Conservation (phyloP, 371 early-diverging fungal species). For the Syncephalastrum sp. region DNA sequence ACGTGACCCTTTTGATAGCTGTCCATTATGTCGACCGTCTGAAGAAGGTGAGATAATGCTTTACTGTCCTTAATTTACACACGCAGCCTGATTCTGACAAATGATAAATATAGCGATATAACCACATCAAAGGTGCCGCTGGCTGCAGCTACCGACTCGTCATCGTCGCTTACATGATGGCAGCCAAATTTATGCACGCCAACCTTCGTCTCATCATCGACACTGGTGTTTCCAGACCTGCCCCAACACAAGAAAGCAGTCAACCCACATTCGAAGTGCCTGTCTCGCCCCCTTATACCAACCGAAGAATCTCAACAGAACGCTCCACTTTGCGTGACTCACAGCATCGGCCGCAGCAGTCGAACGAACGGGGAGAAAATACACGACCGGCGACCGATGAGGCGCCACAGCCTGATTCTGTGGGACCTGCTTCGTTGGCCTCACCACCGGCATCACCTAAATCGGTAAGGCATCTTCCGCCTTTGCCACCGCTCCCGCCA, state of each 20-base stretch:
- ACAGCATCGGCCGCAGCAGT: not conserved
- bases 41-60: slow-evolving; percentile 36
- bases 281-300: too few species aligned
- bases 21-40: slow-evolving; percentile 58
- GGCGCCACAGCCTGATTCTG: not conserved
- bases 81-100: slow-evolving; percentile 3
- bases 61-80: slow-evolving; percentile 1
- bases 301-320: slow-evolving; percentile 10
- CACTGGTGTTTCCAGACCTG: slow-evolving; percentile 15
- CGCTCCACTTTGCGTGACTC: slow-evolving; percentile 10
- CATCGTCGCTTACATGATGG: slow-evolving; percentile 58
- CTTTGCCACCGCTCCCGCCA: slow-evolving; percentile 12
- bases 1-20: slow-evolving; percentile 50
- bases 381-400: not conserved
- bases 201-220: slow-evolving; percentile 35
- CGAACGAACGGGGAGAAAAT: not conserved
- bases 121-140: slow-evolving; percentile 46
- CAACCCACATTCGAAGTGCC: not conserved
- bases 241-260: slow-evolving; percentile 9
- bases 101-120: slow-evolving; percentile 38
- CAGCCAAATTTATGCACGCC: slow-evolving; percentile 54
- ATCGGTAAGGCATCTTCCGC: not conserved
- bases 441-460: slow-evolving; percentile 31
- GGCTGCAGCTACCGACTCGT: slow-evolving; percentile 59
- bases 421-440: not conserved